Percentiles rank a stretch among this genome's conserved stretches.
phyloP scores from a whole-genome alignment of 176 grass and related monocot genomes.

The Oryza rufipogon region DNA sequence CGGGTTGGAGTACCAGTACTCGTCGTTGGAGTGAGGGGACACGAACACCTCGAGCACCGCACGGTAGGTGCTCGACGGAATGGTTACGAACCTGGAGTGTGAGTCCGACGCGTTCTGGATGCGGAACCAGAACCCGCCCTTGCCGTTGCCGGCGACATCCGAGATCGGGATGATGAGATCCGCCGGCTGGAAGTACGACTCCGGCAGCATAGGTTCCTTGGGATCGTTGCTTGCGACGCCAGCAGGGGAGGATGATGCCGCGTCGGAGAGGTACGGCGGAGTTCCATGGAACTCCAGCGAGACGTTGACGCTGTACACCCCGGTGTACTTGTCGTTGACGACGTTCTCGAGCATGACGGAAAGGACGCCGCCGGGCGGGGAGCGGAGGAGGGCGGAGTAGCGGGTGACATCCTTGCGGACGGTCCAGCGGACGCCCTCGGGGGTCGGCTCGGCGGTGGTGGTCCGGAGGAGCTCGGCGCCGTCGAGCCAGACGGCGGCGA shows the following conservation, averaged over 20 bases:
- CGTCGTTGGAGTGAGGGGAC: slow-evolving; percentile 80
- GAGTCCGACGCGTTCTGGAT: slow-evolving; percentile 64
- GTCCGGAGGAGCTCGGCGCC: slow-evolving; percentile 85
- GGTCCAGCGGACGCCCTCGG: slow-evolving; percentile 69
- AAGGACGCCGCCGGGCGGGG: slow-evolving; percentile 48
- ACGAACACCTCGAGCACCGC: slow-evolving; percentile 81
- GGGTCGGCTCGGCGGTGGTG: slow-evolving; percentile 77
- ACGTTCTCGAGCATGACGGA: slow-evolving; percentile 98
- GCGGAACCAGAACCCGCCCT: slow-evolving; percentile 83
- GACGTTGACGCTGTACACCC: slow-evolving; percentile 72
- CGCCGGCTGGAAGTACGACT: slow-evolving; percentile 50
- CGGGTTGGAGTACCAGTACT: slow-evolving; percentile 97
- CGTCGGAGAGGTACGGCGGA: slow-evolving; percentile 23
- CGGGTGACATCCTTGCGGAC: slow-evolving; percentile 83
- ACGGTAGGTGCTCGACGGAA: slow-evolving; percentile 77
- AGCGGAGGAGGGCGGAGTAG: slow-evolving; percentile 59
- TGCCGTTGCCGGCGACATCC: slow-evolving; percentile 22
- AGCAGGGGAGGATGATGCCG: background rate
- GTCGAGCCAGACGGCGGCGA: slow-evolving; percentile 87
- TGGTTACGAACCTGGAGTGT: slow-evolving; percentile 31
- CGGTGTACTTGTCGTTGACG: slow-evolving; percentile 74
- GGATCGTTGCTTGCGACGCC: background rate
- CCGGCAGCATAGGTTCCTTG: background rate
- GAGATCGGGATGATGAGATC: slow-evolving; percentile 81
- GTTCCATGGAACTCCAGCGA: slow-evolving; percentile 71